A percentile compares a stretch with the other conserved stretches of the same genome.
These are phyloP conservation scores for Pyrenula aspistea DNA, from an alignment of 495 filamentous ascomycete genomes.

Conservation along the genomic window DNA sequence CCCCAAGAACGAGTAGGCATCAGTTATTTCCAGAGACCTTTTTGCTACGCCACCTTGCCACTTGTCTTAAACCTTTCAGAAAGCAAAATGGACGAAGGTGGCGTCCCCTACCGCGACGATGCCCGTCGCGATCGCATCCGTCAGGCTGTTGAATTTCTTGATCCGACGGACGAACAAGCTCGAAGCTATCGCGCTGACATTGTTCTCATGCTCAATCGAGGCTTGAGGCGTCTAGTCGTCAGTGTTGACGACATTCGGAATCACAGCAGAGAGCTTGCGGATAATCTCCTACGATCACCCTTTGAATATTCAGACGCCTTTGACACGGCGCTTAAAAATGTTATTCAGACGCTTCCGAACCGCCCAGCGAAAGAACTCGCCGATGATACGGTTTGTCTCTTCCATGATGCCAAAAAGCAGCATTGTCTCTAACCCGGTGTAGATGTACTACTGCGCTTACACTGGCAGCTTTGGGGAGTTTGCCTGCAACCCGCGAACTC, in stretches of 20 bases:
- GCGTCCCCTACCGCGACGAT: slow-evolving; percentile 65
- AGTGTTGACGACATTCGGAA: slow-evolving; percentile 90
- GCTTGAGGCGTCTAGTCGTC: slow-evolving; percentile 63
- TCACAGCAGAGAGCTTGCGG: slow-evolving; percentile 79
- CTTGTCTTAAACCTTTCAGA: too few relatives aligned
- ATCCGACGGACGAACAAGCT: slow-evolving; percentile 36
- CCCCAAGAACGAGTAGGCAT: too few relatives aligned
- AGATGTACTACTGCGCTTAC: slow-evolving; percentile 89
- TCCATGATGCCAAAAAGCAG: not conserved
- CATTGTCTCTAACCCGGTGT: slow-evolving; percentile 4
- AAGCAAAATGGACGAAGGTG: slow-evolving; percentile 53
- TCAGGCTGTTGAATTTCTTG: slow-evolving; percentile 71
- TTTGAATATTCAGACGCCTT: slow-evolving; percentile 85
- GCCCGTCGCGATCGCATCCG: slow-evolving; percentile 69
- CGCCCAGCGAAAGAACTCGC: slow-evolving; percentile 44
- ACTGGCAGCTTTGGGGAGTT: slow-evolving; percentile 91
- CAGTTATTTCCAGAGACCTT: too few relatives aligned
- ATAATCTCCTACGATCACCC: slow-evolving; percentile 69
- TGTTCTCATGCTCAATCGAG: slow-evolving; percentile 85
- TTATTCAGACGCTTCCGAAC: slow-evolving; percentile 65
- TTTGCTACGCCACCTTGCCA: too few relatives aligned
- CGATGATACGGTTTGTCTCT: slow-evolving; percentile 43
- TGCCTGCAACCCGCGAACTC: slow-evolving; percentile 85
- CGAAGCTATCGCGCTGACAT: slow-evolving; percentile 69
- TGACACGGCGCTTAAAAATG: slow-evolving; percentile 76